Percentiles rank a stretch among this genome's conserved stretches.
Conservation (phyloP, 169 alveolate species). For the Theileria equi region DNA sequence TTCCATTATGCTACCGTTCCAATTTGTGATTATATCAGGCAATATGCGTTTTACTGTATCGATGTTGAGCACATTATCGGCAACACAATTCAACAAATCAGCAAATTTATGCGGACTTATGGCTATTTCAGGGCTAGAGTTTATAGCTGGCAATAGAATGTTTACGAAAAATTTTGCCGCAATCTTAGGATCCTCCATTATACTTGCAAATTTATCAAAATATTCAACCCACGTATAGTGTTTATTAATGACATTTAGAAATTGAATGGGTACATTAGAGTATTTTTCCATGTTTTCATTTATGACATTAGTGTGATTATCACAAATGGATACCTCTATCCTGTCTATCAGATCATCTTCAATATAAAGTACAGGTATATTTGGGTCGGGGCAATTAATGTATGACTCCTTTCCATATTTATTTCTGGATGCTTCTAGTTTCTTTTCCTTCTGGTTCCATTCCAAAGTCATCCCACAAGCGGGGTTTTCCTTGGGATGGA, state of each 20-base stretch:
- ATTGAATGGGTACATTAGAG: conserved; percentile 28
- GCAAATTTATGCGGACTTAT: conserved; percentile 25
- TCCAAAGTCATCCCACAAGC: conserved; percentile 34
- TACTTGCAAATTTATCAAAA: conserved; percentile 9
- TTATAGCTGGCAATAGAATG: conserved; percentile 30
- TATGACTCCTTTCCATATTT: conserved; percentile 18
- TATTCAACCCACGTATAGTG: conserved; percentile 3
- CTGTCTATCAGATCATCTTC: conserved; percentile 6
- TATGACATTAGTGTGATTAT: conserved; percentile 1
- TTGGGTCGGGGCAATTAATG: conserved; percentile 34
- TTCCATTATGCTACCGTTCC: too few species aligned
- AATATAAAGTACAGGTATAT: conserved; percentile 39
- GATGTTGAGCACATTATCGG: too few species aligned
- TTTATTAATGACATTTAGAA: conserved; percentile 31
- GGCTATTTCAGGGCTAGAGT: background rate
- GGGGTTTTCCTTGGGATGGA: background rate
- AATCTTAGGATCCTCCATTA: conserved; percentile 17
- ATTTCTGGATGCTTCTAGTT: conserved; percentile 17
- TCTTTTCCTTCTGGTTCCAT: conserved; percentile 32
- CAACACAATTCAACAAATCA: conserved; percentile 26
- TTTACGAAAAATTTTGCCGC: conserved; percentile 58
- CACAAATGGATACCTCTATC: background rate
- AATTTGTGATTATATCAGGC: too few species aligned
- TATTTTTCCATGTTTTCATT: conserved; percentile 6
- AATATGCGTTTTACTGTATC: too few species aligned